Evolutionary conservation across 1,139 yeast species (phyloP), one percentile per base, ranked within the genome.

Genomic region (Kurtzmaniella natalensis): DNA sequence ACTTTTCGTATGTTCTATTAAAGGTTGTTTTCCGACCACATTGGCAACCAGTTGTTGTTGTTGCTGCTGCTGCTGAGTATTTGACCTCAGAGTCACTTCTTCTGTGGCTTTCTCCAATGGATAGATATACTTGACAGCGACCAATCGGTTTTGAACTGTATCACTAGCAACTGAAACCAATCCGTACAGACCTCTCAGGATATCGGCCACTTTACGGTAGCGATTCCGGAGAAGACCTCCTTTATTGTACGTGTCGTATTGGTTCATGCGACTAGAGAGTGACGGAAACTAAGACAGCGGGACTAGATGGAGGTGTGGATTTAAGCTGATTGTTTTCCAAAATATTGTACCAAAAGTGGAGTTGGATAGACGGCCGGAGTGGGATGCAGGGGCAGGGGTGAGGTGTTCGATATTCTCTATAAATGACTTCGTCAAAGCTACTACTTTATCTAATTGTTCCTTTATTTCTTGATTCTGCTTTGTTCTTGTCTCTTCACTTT

Each of bases 141-240:
- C 95, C 36, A 84, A 59, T 35, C 68, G 61, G 32, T 66, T 59
- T 19, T 63, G 53, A 27, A 53, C 46, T 5, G 72, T 64, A 55
- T 89, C 96, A 49, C 78, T 79, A 5, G 96, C 96, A 22, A 89
- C 71, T 1, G 95, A 81, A 7, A 89, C 97, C 35, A 84, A 74
- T 29, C 97, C 97, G 57, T 87, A 89, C 0, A 96, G 87, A 24
- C 97, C 97, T 57, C 86, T 92, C 55, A 92, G 86, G 40, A 89
- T 76, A 50, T 83, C 89, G 36, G 81, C 78, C 11, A 87, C 72
- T 50, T 81, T 80, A 39, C 66, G 63, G 63, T 88, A 89, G 41
- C 86, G 67, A 38, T 68, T 69, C 44, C 78, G 70, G 37, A 84
- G 66, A 33, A 81, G 64, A 11, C 70, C 72, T 20, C 94, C 94